phyloP scores from a whole-genome alignment of 805 yeast species.

The Myxozyma lipomycoides region DNA sequence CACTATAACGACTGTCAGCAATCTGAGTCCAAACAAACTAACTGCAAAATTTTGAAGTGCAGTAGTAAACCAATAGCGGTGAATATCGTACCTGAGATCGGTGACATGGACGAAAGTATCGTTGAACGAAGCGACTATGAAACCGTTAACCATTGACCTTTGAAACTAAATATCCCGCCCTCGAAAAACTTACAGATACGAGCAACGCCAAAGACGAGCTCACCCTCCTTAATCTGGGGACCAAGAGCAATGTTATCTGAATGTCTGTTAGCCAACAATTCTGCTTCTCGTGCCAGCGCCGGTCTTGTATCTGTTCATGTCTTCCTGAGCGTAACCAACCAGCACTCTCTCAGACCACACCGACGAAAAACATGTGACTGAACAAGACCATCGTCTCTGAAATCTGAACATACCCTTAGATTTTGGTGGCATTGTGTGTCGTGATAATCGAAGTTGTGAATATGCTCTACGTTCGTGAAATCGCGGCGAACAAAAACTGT shows the following conservation, averaged over 20 bases:
- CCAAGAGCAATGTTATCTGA: conserved; percentile 53
- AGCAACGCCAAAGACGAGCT: conserved; percentile 99
- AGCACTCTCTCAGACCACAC: neutral
- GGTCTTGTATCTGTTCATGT: neutral
- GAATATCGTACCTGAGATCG: conserved; percentile 53
- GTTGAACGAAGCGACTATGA: conserved; percentile 84
- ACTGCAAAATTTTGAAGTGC: neutral
- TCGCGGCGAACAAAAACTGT: no score
- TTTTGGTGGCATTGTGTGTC: conserved; percentile 1
- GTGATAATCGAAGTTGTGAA: neutral
- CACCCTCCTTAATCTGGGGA: conserved; percentile 91
- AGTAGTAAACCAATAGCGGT: neutral
- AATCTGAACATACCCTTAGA: neutral
- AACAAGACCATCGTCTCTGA: no score
- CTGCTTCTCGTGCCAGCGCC: neutral
- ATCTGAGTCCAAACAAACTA: neutral
- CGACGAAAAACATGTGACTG: neutral
- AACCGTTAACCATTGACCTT: neutral
- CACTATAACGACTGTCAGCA: conserved; percentile 47
- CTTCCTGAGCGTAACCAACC: neutral
- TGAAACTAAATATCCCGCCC: neutral
- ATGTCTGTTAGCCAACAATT: neutral
- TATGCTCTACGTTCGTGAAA: neutral
- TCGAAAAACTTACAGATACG: conserved; percentile 60
- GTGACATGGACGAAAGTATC: conserved; percentile 99